These are phyloP conservation scores for Evernia prunastri DNA, from an alignment of 495 filamentous ascomycete species.

Conservation along the genomic window DNA sequence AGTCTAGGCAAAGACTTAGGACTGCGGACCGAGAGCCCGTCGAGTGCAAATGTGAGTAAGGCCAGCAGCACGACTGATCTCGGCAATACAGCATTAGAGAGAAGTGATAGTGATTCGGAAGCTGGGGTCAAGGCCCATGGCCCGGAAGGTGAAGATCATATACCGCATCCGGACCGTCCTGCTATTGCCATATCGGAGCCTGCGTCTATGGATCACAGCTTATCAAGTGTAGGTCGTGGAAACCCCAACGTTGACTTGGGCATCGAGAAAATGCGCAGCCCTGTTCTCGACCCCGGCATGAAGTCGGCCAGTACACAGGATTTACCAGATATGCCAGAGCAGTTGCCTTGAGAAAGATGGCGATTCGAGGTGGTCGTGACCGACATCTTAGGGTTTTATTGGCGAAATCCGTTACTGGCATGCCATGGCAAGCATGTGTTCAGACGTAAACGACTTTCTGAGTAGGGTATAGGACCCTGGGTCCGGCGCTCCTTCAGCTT, in stretches of 20 bases:
- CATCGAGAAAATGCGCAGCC: constrained; percentile 13
- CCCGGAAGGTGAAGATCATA: constrained; percentile 30
- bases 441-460: neutral
- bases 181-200: neutral
- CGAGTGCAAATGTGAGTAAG: constrained; percentile 58
- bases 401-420: too few species aligned
- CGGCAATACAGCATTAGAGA: constrained; percentile 45
- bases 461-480: neutral
- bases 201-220: neutral
- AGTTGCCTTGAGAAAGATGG: neutral
- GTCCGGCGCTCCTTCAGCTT: neutral
- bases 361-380: neutral
- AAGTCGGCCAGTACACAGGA: neutral
- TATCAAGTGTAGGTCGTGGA: neutral
- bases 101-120: constrained; percentile 23
- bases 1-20: constrained; percentile 55
- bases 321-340: neutral
- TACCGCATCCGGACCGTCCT: constrained; percentile 12
- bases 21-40: constrained; percentile 52
- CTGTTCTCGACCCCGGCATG: constrained; percentile 1
- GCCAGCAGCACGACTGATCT: constrained; percentile 46
- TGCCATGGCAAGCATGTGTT: neutral
- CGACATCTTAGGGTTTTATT: neutral
- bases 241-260: constrained; percentile 5
- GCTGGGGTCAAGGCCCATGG: constrained; percentile 32